Evolutionary conservation across 73 alveolate species (phyloP).

Genomic region (Durusdinium trenchii): DNA sequence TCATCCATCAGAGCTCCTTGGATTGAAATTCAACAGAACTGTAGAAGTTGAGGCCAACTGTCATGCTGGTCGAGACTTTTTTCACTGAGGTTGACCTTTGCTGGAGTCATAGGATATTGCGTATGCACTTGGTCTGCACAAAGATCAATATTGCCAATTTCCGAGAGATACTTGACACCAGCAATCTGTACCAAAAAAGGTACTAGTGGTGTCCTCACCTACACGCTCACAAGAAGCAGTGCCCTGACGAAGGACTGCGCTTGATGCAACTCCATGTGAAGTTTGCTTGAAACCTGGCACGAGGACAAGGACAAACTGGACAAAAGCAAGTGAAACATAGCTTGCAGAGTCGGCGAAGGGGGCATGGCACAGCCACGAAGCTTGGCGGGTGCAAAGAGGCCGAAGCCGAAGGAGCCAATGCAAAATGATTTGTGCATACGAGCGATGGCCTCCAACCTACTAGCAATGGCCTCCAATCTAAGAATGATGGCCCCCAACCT

Average conservation of each 20-base stretch:
- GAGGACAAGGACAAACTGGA: too few relatives aligned
- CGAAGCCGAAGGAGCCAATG: too few relatives aligned
- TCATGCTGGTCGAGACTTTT: not conserved
- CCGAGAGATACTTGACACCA: not conserved
- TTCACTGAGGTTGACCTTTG: slow-evolving; percentile 25
- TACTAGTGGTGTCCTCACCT: slow-evolving; percentile 75
- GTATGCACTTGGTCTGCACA: not conserved
- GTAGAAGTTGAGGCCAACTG: not conserved
- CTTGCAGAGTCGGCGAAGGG: too few relatives aligned
- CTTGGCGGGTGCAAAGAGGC: too few relatives aligned
- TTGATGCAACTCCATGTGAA: too few relatives aligned
- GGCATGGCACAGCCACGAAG: too few relatives aligned
- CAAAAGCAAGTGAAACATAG: too few relatives aligned
- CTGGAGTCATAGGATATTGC: slow-evolving; percentile 68
- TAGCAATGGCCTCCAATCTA: too few relatives aligned
- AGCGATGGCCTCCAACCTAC: too few relatives aligned
- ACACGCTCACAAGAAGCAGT: slow-evolving; percentile 57
- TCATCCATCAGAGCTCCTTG: slow-evolving; percentile 62
- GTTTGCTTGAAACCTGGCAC: too few relatives aligned
- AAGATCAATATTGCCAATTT: not conserved
- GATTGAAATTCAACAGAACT: not conserved
- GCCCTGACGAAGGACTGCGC: slow-evolving; percentile 39
- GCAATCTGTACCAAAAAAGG: not conserved
- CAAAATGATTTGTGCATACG: too few relatives aligned
- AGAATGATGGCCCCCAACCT: too few relatives aligned